phyloP scores from a whole-genome alignment of 768 basidiomycete genomes.

The Neoboletus subvelutipes region DNA sequence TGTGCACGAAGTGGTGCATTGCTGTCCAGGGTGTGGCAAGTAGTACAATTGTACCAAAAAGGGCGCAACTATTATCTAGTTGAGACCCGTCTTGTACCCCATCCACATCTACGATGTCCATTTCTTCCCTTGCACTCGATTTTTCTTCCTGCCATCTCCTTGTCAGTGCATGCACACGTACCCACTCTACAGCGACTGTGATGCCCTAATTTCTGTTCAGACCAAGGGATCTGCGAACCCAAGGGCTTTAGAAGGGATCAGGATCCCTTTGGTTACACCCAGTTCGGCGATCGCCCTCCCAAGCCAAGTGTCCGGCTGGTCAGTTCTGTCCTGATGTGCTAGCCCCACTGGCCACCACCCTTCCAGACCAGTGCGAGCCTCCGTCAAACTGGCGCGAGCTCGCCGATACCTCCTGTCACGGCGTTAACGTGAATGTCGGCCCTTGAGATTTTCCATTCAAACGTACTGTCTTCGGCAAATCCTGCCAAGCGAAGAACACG shows the following conservation, averaged over 20 bases:
- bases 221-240: conserved; percentile 51
- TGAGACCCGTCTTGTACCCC: background rate
- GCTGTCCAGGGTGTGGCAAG: conserved; percentile 84
- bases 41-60: conserved; percentile 27
- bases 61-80: conserved; percentile 27
- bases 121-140: background rate
- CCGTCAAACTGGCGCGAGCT: conserved; percentile 39
- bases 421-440: conserved; percentile 73
- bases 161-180: too few species aligned
- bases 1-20: conserved; percentile 92
- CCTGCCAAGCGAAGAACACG: conserved; percentile 76
- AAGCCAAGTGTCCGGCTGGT: too few species aligned
- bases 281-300: too few species aligned
- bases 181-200: conserved; percentile 41
- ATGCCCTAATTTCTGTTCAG: conserved; percentile 66
- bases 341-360: background rate
- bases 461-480: conserved; percentile 34
- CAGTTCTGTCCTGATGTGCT: too few species aligned
- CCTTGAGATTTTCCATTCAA: background rate
- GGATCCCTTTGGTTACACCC: conserved; percentile 36
- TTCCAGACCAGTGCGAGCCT: background rate
- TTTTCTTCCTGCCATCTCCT: background rate
- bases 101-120: background rate
- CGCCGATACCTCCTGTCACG: conserved; percentile 60
- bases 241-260: conserved; percentile 76